phyloP scores from a whole-genome alignment of 495 filamentous ascomycete species.

The Cercophora samala region DNA sequence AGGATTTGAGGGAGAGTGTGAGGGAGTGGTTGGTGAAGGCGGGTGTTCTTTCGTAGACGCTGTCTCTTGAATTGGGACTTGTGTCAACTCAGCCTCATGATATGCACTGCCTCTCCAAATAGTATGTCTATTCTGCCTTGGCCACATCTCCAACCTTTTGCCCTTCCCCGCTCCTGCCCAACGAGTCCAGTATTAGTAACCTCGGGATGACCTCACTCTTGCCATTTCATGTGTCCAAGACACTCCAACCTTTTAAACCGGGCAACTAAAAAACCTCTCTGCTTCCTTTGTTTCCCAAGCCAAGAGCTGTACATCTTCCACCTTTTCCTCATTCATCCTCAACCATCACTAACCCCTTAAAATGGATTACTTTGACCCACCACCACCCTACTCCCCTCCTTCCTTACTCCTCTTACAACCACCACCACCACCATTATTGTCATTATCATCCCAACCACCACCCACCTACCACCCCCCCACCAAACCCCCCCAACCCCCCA shows the following conservation, averaged over 20 bases:
- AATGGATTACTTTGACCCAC: not conserved
- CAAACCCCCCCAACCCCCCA: not conserved
- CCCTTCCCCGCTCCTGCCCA: not conserved
- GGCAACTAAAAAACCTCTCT: not conserved
- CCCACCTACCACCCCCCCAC: not conserved
- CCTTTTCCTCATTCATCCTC: not conserved
- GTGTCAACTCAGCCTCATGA: too few relatives aligned
- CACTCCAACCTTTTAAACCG: not conserved
- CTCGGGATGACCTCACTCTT: not conserved
- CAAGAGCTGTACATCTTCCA: not conserved
- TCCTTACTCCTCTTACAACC: not conserved
- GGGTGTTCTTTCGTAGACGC: not conserved
- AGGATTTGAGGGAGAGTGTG: conserved; percentile 26
- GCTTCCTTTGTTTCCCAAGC: not conserved
- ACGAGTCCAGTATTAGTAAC: not conserved
- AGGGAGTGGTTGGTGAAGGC: conserved; percentile 19
- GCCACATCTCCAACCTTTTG: not conserved
- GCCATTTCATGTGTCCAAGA: not conserved
- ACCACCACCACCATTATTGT: not conserved
- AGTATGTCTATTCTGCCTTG: not conserved
- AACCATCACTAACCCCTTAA: not conserved
- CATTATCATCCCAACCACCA: not conserved
- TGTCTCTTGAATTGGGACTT: too few relatives aligned
- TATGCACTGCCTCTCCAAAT: not conserved
- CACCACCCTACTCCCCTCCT: not conserved